Base-by-base conservation (phyloP, 2,329 filamentous ascomycete species). In the Colletotrichum liriopes region DNA sequence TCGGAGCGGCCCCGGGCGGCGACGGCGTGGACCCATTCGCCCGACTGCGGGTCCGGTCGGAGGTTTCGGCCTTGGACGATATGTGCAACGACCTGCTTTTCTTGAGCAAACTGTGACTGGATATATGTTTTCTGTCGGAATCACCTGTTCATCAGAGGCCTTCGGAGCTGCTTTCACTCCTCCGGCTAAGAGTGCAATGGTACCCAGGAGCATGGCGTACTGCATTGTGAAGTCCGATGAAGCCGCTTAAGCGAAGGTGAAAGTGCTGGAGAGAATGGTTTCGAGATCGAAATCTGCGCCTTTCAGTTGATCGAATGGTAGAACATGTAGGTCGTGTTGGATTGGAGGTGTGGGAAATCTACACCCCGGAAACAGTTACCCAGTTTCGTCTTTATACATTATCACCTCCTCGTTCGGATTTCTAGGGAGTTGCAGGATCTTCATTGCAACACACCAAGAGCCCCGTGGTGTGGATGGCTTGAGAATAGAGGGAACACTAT, bases 401-500 rank as follows among this genome's bases (percentile, higher is more conserved):
- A 20, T 47, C 14, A 43, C 32, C 60, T 63, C 26, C 20, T 51
- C 37, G n/a, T 26, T 35, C n/a, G 39, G 35, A 29, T 51, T 23
- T 35, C 32, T 35, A 69, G 45, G 67, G 61, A 52, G 52, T 59
- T 20, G 16, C 11, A 9, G 16, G 43, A 45, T 52, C 37, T 37
- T 20, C 45, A 41, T 39, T 16, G 12, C 35, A 35, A 29, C 12
- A 29, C 16, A 29, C 16, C 14, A 56, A 51, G 35, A 45, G 20
- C 39, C 35, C n/a, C 7, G 32, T 11, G 20, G 5, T 20, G 35
- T 14, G 43, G 51, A 45, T n/a, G 16, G 23, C 12, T 47, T 11
- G 47, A 49, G 58, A 64, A 72, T 29, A 69, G 69, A 64, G 69
- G 58, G 58, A 32, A 58, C 26, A 62, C 65, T 72, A 72, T 59